Percentiles rank a stretch among this genome's conserved stretches.
These are phyloP conservation scores for Lactifluus rugatus DNA, from an alignment of 768 basidiomycete genomes.

Conservation along the genomic window DNA sequence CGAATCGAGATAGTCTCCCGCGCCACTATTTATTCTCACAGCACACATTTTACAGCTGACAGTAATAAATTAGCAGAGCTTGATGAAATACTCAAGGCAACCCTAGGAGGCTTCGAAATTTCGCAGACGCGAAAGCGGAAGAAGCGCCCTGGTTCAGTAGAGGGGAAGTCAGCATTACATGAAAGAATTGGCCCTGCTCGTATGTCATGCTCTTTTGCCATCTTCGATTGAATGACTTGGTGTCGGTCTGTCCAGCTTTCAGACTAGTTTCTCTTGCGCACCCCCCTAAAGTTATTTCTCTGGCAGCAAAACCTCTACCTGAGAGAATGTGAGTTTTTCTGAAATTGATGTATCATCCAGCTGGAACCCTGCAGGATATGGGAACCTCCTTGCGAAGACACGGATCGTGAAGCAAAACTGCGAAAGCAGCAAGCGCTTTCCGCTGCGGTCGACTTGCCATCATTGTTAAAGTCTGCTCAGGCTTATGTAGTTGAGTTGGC, in stretches of 20 bases:
- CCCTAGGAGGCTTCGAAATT: neutral
- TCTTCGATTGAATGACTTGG: neutral
- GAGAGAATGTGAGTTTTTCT: conserved; percentile 1
- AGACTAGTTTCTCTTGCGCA: conserved; percentile 11
- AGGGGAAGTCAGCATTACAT: neutral
- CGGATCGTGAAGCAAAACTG: conserved; percentile 21
- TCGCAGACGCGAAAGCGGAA: conserved; percentile 5
- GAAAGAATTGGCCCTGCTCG: neutral
- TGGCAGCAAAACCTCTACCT: conserved; percentile 13
- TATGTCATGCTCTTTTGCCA: neutral
- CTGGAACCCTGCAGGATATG: conserved; percentile 17
- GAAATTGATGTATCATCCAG: neutral
- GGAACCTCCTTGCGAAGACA: conserved; percentile 27
- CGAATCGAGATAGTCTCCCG: conserved; percentile 2
- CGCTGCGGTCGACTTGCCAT: conserved; percentile 25
- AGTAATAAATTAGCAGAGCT: neutral
- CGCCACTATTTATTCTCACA: neutral
- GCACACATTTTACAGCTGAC: neutral
- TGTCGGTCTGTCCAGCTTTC: conserved; percentile 3
- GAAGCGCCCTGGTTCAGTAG: neutral
- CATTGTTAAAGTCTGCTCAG: conserved; percentile 22
- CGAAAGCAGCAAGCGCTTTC: conserved; percentile 23
- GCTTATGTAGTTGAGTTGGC: conserved; percentile 21
- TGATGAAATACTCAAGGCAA: conserved; percentile 6
- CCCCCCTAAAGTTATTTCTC: conserved; percentile 7